A percentile compares a stretch with the other conserved stretches of the same genome.
These are phyloP conservation scores for Cladorrhinum sp. DNA, from an alignment of 2,329 filamentous ascomycete species.

Conservation along the genomic window DNA sequence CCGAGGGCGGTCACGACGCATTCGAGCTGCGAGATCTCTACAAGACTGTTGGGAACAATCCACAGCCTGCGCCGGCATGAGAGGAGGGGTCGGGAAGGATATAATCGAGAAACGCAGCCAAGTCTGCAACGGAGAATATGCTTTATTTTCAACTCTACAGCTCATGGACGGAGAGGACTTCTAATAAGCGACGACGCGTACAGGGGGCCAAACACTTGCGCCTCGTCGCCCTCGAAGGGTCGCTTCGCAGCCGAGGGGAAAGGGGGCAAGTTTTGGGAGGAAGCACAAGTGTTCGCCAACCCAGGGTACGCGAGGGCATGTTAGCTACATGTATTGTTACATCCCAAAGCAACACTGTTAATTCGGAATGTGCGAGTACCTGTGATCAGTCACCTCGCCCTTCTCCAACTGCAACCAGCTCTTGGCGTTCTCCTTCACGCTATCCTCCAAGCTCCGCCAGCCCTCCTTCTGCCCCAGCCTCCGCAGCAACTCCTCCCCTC, in stretches of 20 bases:
- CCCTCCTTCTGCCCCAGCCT: conserved; percentile 28
- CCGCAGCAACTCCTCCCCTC: conserved; percentile 27
- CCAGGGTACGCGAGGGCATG: too few species aligned
- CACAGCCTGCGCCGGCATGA: conserved; percentile 38
- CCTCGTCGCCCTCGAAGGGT: too few species aligned
- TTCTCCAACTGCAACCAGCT: conserved; percentile 22
- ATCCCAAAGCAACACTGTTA: neutral
- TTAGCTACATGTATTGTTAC: neutral
- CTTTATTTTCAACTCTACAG: too few species aligned
- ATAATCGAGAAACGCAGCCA: too few species aligned
- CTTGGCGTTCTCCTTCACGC: conserved; percentile 28
- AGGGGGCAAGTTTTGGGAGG: too few species aligned
- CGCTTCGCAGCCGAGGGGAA: too few species aligned
- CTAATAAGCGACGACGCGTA: too few species aligned
- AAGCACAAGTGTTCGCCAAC: too few species aligned
- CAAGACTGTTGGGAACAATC: conserved; percentile 60
- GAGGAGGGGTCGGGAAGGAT: too few species aligned
- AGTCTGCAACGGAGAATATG: too few species aligned
- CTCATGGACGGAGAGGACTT: too few species aligned
- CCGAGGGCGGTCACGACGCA: conserved; percentile 64
- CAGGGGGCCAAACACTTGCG: too few species aligned
- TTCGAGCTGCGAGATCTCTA: conserved; percentile 64
- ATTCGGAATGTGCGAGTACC: conserved; percentile 3
- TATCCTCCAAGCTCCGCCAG: conserved; percentile 34
- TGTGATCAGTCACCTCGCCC: conserved; percentile 11